Percentiles rank a stretch among this genome's conserved stretches.
These are phyloP conservation scores for Colletotrichum gigasporum DNA, from an alignment of 2,329 filamentous ascomycete genomes.

Conservation along the genomic window DNA sequence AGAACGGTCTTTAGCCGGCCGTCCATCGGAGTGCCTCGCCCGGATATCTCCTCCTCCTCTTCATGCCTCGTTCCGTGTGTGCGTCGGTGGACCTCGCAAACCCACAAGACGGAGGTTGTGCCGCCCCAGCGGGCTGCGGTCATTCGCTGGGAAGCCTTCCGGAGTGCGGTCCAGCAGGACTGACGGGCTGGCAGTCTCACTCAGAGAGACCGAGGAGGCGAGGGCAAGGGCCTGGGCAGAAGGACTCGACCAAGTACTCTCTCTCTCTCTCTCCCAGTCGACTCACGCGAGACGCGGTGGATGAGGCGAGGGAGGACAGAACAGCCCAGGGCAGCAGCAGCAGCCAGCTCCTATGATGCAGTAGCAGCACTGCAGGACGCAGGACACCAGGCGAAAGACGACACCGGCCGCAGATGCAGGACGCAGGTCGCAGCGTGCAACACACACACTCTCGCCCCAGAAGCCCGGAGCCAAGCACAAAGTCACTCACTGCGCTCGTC, in stretches of 20 bases:
- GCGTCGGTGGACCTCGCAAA: conserved; percentile 4
- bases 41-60: background rate
- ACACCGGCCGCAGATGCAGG: conserved; percentile 15
- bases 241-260: too few relatives aligned
- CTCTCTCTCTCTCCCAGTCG: too few relatives aligned
- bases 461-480: background rate
- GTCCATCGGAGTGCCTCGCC: conserved; percentile 13
- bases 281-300: background rate
- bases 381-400: too few relatives aligned
- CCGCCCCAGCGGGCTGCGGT: background rate
- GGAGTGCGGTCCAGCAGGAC: background rate
- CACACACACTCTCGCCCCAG: background rate
- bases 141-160: background rate
- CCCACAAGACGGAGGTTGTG: conserved; percentile 11
- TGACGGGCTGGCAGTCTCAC: background rate
- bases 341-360: too few relatives aligned
- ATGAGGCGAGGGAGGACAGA: background rate
- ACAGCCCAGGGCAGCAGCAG: background rate
- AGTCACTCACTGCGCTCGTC: background rate
- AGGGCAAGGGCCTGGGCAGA: too few relatives aligned
- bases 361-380: background rate
- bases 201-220: too few relatives aligned
- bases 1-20: conserved; percentile 20
- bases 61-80: conserved; percentile 10
- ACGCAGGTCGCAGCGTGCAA: conserved; percentile 9